These are phyloP conservation scores for Corylus avellana DNA, from an alignment of 306 rosid genomes.

Conservation along the genomic window DNA sequence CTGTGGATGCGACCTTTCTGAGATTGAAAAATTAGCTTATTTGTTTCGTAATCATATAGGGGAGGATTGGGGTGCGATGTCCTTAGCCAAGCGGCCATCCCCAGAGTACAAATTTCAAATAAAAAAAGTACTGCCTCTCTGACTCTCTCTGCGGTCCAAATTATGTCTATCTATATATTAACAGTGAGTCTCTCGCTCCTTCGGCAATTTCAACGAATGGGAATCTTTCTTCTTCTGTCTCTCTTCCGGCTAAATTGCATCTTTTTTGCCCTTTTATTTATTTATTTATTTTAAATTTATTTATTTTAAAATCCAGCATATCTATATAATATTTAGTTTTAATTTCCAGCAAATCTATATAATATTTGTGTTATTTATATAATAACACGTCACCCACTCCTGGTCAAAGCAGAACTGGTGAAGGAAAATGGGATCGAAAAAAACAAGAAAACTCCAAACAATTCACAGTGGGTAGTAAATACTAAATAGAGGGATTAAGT, in stretches of 20 bases:
- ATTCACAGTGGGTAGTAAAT: background rate
- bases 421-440: background rate
- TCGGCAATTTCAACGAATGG: background rate
- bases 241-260: background rate
- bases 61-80: slow-evolving; percentile 26
- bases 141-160: background rate
- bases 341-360: too few relatives aligned
- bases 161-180: too few relatives aligned
- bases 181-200: background rate
- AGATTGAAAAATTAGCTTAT: slow-evolving; percentile 1
- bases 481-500: background rate
- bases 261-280: background rate
- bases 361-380: too few relatives aligned
- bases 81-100: slow-evolving; percentile 42
- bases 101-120: background rate
- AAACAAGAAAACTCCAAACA: background rate
- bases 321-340: too few relatives aligned
- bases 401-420: too few relatives aligned
- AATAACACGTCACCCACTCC: too few relatives aligned
- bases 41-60: background rate
- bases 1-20: slow-evolving; percentile 20
- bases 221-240: background rate
- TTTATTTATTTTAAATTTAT: background rate
- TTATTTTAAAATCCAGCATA: too few relatives aligned
- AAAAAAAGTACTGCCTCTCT: background rate